Evolutionary conservation across 176 grass and related monocot species (phyloP).

Genomic region (Secale cereale): DNA sequence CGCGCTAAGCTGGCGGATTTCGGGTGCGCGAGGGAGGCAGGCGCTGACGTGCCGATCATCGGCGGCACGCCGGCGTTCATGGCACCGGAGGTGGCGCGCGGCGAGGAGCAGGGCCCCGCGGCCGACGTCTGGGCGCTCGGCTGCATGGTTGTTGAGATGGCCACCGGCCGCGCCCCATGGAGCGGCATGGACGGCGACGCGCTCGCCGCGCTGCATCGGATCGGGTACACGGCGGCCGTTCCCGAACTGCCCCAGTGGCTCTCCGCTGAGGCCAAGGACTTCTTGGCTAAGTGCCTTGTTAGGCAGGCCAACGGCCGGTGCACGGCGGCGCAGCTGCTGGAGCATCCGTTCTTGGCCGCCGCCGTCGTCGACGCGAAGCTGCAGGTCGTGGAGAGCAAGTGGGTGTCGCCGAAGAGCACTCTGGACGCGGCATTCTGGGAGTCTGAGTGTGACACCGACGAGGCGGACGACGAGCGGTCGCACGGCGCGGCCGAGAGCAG

Average conservation of each 20-base stretch:
- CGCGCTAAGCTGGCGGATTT: constrained; percentile 74
- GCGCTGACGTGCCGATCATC: not conserved
- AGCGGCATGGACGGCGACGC: constrained; percentile 11
- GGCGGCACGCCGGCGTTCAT: constrained; percentile 85
- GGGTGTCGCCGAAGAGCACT: constrained; percentile 78
- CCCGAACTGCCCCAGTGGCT: constrained; percentile 53
- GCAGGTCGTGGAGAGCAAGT: not conserved
- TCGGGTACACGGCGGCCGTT: constrained; percentile 51
- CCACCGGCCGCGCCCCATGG: constrained; percentile 58
- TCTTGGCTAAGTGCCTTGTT: not conserved
- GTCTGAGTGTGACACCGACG: constrained; percentile 21
- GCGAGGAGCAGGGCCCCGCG: constrained; percentile 52
- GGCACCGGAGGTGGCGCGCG: constrained; percentile 82
- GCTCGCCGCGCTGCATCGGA: constrained; percentile 46
- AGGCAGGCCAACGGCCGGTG: constrained; percentile 4
- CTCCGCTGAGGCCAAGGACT: constrained; percentile 32
- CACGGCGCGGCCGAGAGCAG: not conserved
- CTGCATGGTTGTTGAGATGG: constrained; percentile 63
- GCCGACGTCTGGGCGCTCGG: constrained; percentile 81
- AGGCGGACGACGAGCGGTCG: not conserved
- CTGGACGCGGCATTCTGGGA: constrained; percentile 61
- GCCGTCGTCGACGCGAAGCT: not conserved
- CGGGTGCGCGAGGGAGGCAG: constrained; percentile 35
- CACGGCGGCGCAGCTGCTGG: constrained; percentile 53
- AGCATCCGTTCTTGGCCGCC: constrained; percentile 53